Conservation (phyloP, 768 basidiomycete species). For the Boletus rex-veris region DNA sequence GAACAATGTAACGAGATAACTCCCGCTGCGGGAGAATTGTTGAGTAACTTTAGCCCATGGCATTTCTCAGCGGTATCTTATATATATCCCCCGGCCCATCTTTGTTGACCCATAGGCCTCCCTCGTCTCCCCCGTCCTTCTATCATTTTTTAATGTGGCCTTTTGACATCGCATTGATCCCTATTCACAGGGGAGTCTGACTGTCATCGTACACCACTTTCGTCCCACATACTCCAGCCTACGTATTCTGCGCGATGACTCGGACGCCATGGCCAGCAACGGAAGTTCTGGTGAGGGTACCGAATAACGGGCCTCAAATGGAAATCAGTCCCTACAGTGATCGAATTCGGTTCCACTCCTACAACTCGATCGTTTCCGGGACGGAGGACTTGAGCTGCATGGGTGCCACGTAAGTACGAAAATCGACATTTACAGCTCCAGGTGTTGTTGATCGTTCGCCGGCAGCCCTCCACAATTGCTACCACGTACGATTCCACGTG, state of each 20-base stretch:
- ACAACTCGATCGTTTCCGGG: neutral
- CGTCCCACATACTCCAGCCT: neutral
- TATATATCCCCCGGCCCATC: conserved; percentile 13
- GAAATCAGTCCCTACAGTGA: conserved; percentile 7
- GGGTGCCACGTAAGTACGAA: conserved; percentile 9
- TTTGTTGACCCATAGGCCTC: conserved; percentile 1
- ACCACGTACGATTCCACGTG: neutral
- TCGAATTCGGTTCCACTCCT: neutral
- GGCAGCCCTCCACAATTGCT: conserved; percentile 3
- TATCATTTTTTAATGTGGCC: conserved; percentile 14
- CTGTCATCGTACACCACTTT: neutral
- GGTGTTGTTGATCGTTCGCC: conserved; percentile 1
- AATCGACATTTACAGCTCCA: neutral
- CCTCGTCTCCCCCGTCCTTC: conserved; percentile 3
- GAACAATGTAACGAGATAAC: conserved; percentile 13
- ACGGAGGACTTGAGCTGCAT: neutral
- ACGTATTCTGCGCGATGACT: conserved; percentile 10
- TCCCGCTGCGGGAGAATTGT: conserved; percentile 5
- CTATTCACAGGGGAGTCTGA: conserved; percentile 6
- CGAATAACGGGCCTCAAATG: neutral
- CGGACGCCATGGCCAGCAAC: conserved; percentile 7
- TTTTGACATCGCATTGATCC: conserved; percentile 10
- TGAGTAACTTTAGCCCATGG: conserved; percentile 8
- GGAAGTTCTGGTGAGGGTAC: neutral
- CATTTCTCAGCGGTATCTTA: conserved; percentile 16